Conservation (phyloP, 1,139 yeast species). For the Candida sp. region DNA sequence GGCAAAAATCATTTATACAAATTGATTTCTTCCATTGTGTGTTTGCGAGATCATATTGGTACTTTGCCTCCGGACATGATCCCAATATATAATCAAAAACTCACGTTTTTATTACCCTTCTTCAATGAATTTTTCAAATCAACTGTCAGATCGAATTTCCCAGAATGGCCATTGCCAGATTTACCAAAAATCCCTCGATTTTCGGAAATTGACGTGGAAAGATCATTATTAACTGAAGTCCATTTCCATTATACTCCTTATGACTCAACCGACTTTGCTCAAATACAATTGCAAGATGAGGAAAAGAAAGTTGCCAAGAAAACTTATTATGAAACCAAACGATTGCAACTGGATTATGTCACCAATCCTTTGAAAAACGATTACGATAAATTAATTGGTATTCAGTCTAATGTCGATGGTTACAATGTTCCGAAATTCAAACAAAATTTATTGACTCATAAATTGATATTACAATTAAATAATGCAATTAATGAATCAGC, state of each 20-base stretch:
- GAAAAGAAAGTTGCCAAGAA: conserved; percentile 12
- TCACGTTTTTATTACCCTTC: conserved; percentile 62
- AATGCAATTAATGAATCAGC: conserved; percentile 24
- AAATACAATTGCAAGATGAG: conserved; percentile 8
- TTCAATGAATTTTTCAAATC: conserved; percentile 38
- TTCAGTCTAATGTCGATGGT: conserved; percentile 26
- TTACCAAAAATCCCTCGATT: conserved; percentile 61
- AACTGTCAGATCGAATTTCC: conserved; percentile 17
- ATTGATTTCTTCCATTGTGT: conserved; percentile 80
- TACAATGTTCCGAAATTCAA: conserved; percentile 13
- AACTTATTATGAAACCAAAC: conserved; percentile 58
- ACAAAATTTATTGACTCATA: conserved; percentile 30
- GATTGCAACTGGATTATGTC: conserved; percentile 67
- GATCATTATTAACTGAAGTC: conserved; percentile 75
- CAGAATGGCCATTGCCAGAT: conserved; percentile 79
- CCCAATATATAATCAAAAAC: conserved; percentile 68
- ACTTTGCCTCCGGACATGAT: conserved; percentile 74
- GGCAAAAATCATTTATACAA: conserved; percentile 53
- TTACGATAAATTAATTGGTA: conserved; percentile 57
- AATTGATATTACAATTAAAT: conserved; percentile 33
- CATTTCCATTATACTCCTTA: conserved; percentile 58
- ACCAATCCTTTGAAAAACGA: conserved; percentile 63
- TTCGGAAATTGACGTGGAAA: conserved; percentile 71
- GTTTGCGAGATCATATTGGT: conserved; percentile 82
- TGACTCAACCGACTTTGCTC: conserved; percentile 34